Evolutionary conservation across 768 basidiomycete species (phyloP).

Genomic region (Rhodosporidiobolus sp.): DNA sequence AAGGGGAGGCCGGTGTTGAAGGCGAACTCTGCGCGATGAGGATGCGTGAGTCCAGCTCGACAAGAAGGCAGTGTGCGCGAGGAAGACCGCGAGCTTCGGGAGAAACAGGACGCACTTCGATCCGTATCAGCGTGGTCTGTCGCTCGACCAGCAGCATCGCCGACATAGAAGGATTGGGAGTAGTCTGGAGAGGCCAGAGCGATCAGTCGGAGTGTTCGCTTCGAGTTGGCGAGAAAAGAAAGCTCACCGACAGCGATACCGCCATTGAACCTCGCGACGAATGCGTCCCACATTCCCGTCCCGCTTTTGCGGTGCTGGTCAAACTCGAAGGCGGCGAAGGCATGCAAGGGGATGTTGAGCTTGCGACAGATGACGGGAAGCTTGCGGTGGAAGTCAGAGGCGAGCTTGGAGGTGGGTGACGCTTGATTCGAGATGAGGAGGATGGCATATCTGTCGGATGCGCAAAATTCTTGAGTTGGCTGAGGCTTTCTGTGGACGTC

Average conservation of each 20-base stretch:
- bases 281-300: conserved; percentile 47
- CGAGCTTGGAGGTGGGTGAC: neutral
- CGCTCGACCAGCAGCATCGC: conserved; percentile 50
- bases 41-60: neutral
- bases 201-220: rapidly evolving
- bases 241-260: conserved; percentile 44
- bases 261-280: conserved; percentile 39
- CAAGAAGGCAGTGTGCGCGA: neutral
- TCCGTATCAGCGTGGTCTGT: conserved; percentile 48
- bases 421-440: conserved; percentile 50
- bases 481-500: too few relatives aligned
- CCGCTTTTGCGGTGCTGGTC: conserved; percentile 50
- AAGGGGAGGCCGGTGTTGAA: conserved; percentile 6
- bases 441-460: conserved; percentile 5
- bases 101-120: neutral
- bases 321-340: conserved; percentile 46
- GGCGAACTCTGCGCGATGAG: conserved; percentile 27
- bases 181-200: conserved; percentile 39
- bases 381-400: neutral
- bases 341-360: conserved; percentile 43
- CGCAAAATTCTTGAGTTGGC: neutral
- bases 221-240: rapidly evolving
- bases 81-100: neutral
- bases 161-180: conserved; percentile 47
- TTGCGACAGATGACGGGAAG: conserved; percentile 1